phyloP scores from a whole-genome alignment of 2,329 filamentous ascomycete genomes.

The Colletotrichum ledebouriae region DNA sequence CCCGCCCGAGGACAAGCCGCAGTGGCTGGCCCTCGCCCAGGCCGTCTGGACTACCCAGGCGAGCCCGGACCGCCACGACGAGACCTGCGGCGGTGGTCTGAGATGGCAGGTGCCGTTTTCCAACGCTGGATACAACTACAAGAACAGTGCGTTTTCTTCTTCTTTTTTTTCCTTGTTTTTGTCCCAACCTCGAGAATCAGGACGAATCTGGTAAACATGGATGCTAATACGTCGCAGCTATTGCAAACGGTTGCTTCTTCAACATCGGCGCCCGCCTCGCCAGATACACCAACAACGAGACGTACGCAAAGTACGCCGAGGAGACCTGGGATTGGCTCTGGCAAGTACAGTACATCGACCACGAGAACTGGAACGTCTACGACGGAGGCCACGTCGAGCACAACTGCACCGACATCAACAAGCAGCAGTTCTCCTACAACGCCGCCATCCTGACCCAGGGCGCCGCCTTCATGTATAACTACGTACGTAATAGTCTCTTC shows the following conservation, averaged over 20 bases:
- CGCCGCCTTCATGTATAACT: conserved; percentile 78
- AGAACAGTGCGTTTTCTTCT: conserved; percentile 61
- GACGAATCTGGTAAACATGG: background rate
- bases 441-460: conserved; percentile 73
- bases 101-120: conserved; percentile 83
- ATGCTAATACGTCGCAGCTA: conserved; percentile 53
- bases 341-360: conserved; percentile 69
- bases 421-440: conserved; percentile 77
- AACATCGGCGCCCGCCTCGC: conserved; percentile 78
- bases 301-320: conserved; percentile 73
- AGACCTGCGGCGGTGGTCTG: conserved; percentile 76
- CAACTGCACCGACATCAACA: conserved; percentile 73
- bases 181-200: too few species aligned
- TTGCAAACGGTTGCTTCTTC: conserved; percentile 75
- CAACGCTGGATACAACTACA: conserved; percentile 84
- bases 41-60: conserved; percentile 77
- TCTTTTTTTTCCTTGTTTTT: background rate
- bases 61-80: conserved; percentile 71
- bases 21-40: conserved; percentile 76
- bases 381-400: conserved; percentile 71
- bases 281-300: conserved; percentile 75
- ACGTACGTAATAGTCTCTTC: conserved; percentile 52
- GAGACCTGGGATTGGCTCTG: conserved; percentile 74
- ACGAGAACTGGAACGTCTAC: conserved; percentile 71
- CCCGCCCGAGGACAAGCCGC: conserved; percentile 64